phyloP scores from a whole-genome alignment of 257 asterid species.

The Solanum pennellii region DNA sequence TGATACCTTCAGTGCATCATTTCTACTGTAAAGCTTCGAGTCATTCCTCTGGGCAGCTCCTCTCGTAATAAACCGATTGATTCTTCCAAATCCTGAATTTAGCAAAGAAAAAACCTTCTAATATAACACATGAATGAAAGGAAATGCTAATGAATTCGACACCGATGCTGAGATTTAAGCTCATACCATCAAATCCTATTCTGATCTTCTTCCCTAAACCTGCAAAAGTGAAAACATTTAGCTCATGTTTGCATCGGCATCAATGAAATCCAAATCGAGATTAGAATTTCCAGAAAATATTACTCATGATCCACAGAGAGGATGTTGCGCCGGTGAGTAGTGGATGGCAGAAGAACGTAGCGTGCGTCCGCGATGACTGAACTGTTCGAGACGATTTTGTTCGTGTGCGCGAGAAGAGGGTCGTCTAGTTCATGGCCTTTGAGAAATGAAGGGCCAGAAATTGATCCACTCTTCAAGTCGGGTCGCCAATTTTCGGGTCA shows the following conservation, averaged over 20 bases:
- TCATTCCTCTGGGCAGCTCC: not conserved
- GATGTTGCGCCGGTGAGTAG: not conserved
- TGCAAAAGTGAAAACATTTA: not conserved
- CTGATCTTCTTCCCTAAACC: conserved; percentile 12
- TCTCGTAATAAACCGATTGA: conserved; percentile 1
- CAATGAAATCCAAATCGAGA: not conserved
- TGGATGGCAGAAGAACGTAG: not conserved
- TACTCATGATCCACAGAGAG: not conserved
- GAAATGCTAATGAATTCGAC: not conserved
- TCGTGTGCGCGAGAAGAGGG: not conserved
- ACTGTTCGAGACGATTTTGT: not conserved
- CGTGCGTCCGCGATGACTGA: not conserved
- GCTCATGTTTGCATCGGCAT: not conserved
- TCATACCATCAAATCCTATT: conserved; percentile 9
- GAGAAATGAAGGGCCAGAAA: not conserved
- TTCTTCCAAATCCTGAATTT: conserved; percentile 1
- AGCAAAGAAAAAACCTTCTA: not conserved
- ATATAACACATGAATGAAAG: not conserved
- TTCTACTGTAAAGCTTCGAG: not conserved
- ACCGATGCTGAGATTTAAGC: not conserved
- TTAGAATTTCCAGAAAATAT: not conserved
- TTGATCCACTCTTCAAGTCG: not conserved
- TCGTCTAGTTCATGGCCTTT: not conserved
- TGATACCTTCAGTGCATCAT: not conserved
- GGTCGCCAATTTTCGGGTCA: not conserved